Percentiles rank a stretch among this genome's conserved stretches.
Conservation (phyloP, 768 basidiomycete species). For the Tephrocybe sp. region DNA sequence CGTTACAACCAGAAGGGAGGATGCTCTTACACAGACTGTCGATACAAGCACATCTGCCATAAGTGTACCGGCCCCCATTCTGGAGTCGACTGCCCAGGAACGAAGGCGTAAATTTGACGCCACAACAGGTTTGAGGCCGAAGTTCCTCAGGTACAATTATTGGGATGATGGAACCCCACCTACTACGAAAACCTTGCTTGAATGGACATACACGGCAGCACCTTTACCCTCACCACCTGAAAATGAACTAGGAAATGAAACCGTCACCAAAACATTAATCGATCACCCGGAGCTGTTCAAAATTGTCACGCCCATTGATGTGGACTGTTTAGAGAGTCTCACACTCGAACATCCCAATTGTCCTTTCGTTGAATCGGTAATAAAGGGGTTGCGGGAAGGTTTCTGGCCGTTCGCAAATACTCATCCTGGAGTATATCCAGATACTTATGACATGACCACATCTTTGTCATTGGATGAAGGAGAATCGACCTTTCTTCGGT, state of each 20-base stretch:
- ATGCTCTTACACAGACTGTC: no score
- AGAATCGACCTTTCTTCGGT: neutral
- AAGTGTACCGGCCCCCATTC: no score
- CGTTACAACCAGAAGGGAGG: no score
- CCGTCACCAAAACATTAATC: neutral
- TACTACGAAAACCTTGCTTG: neutral
- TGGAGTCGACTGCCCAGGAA: no score
- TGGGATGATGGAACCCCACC: neutral
- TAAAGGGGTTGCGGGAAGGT: neutral
- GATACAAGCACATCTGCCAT: no score
- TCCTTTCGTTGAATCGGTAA: neutral
- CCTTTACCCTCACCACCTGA: neutral
- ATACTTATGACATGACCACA: neutral
- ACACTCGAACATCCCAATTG: neutral
- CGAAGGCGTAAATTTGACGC: no score
- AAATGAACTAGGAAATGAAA: neutral
- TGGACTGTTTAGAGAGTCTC: neutral
- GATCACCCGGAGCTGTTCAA: neutral
- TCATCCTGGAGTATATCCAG: neutral
- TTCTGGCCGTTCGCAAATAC: slow-evolving; percentile 1
- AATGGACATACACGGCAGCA: slow-evolving; percentile 12
- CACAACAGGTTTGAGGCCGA: no score
- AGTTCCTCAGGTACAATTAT: slow-evolving; percentile 8
- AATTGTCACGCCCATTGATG: neutral
- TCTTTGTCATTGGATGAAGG: no score